These are phyloP conservation scores for Mucor piriformis DNA, from an alignment of 371 early-diverging fungal species.

Conservation along the genomic window DNA sequence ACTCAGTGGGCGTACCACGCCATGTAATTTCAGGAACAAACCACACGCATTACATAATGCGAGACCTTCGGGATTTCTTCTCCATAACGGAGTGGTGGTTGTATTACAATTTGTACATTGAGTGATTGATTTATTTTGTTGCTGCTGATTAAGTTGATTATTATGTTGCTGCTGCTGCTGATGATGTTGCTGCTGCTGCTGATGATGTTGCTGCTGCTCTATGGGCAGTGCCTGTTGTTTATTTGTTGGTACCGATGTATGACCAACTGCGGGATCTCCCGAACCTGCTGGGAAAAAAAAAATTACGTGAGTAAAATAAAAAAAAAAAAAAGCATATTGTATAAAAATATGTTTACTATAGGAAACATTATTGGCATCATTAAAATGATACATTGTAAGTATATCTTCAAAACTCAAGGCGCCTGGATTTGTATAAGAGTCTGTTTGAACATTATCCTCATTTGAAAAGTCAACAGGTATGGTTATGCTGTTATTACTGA, in stretches of 20 bases:
- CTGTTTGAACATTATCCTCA: not conserved
- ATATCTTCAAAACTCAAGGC: conserved; percentile 36
- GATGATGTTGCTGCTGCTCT: not conserved
- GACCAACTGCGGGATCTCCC: conserved; percentile 18
- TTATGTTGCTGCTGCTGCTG: not conserved
- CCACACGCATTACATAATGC: conserved; percentile 38
- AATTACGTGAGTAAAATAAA: conserved; percentile 14
- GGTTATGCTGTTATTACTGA: conserved; percentile 30
- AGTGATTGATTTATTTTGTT: not conserved
- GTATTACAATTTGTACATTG: conserved; percentile 36
- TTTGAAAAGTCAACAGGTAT: conserved; percentile 18
- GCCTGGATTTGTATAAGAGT: conserved; percentile 21
- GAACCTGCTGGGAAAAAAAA: conserved; percentile 23
- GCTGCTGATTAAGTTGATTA: not conserved
- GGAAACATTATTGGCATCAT: conserved; percentile 1
- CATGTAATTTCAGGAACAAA: conserved; percentile 33
- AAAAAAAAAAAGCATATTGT: not conserved
- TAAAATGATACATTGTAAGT: conserved; percentile 26
- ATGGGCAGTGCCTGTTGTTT: not conserved
- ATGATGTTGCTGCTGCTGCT: not conserved
- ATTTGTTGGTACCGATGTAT: not conserved
- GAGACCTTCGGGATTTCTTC: conserved; percentile 35
- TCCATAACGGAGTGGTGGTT: conserved; percentile 32
- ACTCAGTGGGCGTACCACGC: conserved; percentile 29
- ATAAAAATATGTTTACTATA: not conserved